phyloP scores from a whole-genome alignment of 2,329 filamentous ascomycete species.

The Ophiostoma tasmaniense region DNA sequence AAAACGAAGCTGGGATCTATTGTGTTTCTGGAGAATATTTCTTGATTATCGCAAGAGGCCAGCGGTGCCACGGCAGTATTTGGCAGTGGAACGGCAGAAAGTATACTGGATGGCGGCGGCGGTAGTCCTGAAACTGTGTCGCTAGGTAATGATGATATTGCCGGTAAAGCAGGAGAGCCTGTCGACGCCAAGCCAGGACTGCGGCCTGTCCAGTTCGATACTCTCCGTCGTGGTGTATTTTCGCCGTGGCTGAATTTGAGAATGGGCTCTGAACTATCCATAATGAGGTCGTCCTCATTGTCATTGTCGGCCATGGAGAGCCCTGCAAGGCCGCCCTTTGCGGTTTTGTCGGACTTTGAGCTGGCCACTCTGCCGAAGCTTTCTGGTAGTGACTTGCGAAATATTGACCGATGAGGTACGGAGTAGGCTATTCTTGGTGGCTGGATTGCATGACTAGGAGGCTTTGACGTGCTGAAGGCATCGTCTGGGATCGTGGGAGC shows the following conservation, averaged over 20 bases:
- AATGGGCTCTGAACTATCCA: slow-evolving; percentile 1
- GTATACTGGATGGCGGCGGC: neutral
- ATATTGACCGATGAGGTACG: neutral
- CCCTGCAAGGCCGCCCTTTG: slow-evolving; percentile 18
- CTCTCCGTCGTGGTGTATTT: neutral
- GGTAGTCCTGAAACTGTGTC: neutral
- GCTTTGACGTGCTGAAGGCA: slow-evolving; percentile 15
- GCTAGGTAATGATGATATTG: neutral
- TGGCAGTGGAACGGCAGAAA: neutral
- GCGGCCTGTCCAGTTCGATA: slow-evolving; percentile 2
- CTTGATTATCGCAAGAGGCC: neutral
- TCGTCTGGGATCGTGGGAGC: slow-evolving; percentile 29
- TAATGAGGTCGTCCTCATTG: slow-evolving; percentile 6
- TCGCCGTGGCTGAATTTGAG: neutral
- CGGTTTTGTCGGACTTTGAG: neutral
- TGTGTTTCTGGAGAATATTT: slow-evolving; percentile 19
- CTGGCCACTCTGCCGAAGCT: neutral
- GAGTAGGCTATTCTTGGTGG: neutral
- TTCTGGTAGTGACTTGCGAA: slow-evolving; percentile 9
- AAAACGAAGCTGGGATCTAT: slow-evolving; percentile 26
- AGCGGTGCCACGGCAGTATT: neutral
- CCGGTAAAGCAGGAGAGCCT: neutral
- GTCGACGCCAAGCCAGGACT: neutral
- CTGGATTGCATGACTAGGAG: neutral
- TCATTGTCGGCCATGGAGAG: slow-evolving; percentile 25